Evolutionary conservation across 139 green algal genomes (phyloP), one percentile per base, ranked within the genome.

Genomic region (Coelastrella sp.): DNA sequence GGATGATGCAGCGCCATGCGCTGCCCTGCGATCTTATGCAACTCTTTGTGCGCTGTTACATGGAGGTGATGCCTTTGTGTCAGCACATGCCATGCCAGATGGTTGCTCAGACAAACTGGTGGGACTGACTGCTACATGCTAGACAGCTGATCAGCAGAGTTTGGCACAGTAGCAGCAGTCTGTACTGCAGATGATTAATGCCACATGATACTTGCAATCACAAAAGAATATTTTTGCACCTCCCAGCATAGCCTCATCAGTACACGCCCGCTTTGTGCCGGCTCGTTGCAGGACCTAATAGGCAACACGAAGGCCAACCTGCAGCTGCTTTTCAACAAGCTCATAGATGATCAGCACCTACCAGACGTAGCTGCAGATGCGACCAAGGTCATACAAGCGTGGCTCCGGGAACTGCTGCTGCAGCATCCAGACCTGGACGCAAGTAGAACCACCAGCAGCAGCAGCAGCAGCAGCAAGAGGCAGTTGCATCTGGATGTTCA

Each of bases 221-320:
- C 3, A 20, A 19, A 6, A 19, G 66, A 1, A 75, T 20, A 75
- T 75, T 19, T 4, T 19, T 20, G 17, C 66, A 75, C 4, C 17
- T 20, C 66, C 3, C 66, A 24, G 17, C 19, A 20, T 20, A 75
- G 17, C 17, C 66, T 24, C 66, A 20, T 4, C 17, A 24, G 4
- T 4, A 19, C 17, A 75, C 17, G 19, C 66, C 35, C 8, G 24
- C 24, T 76, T n/a, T 27, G 68, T 76, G 24, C 19, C 22, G 20
- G 15, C 25, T 17, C 74, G 11, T 24, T 88, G 80, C 80, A 82
- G 80, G 81, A 91, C 70, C 59, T 91, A 6, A 70, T 91, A 10
- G 88, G 88, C 80, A 91, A 91, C 88, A 91, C 88, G 6, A 76
- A n/a, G n/a, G 81, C 80, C 68, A 91, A 91, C 81, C 81, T 91